These are phyloP conservation scores for Hexamita inflata DNA, from an alignment of 208 protist species.

Conservation along the genomic window DNA sequence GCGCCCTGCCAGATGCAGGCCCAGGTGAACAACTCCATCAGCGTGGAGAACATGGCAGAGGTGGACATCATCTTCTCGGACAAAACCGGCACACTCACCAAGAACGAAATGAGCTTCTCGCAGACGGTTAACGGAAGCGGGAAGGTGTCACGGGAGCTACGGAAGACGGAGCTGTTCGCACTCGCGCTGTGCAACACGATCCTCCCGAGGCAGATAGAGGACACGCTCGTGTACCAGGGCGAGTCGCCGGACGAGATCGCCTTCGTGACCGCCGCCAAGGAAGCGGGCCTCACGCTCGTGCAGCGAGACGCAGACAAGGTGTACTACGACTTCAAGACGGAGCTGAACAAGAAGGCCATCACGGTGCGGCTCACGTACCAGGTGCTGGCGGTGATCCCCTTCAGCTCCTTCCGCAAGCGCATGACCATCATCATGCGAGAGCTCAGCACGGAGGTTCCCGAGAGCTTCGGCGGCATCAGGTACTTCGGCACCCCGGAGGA, in stretches of 20 bases:
- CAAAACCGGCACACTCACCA: slow-evolving; percentile 92
- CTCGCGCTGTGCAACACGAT: no score
- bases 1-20: not conserved
- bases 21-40: not conserved
- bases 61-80: slow-evolving; percentile 87
- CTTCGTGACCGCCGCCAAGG: slow-evolving; percentile 74
- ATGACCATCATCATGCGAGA: slow-evolving; percentile 11
- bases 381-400: slow-evolving; percentile 19
- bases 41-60: slow-evolving; percentile 77
- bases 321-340: no score
- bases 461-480: no score
- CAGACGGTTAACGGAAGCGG: not conserved
- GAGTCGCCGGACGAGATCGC: slow-evolving; percentile 73
- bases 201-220: no score
- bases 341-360: no score
- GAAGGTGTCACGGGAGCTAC: no score
- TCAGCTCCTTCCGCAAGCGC: not conserved
- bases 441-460: no score
- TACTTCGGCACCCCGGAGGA: not conserved
- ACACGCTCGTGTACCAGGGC: no score
- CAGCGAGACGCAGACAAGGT: not conserved
- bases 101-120: slow-evolving; percentile 73
- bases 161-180: no score
- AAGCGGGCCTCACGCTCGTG: slow-evolving; percentile 50
- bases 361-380: no score